Percentiles rank a stretch among this genome's conserved stretches.
Conservation (phyloP, 1,284 basidiomycete species). For the Golubevia sp. region DNA sequence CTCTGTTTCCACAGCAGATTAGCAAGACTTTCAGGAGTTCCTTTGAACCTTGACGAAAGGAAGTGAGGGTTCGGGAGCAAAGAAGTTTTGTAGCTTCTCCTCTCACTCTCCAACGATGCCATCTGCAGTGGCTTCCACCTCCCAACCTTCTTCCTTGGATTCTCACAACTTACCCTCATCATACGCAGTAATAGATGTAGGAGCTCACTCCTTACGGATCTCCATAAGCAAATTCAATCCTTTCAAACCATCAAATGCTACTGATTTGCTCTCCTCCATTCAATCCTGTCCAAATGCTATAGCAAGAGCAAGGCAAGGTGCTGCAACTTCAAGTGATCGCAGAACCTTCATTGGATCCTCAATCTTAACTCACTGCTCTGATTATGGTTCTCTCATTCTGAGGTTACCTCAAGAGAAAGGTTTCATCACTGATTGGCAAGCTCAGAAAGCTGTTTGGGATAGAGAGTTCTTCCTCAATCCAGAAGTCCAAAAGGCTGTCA, state of each 20-base stretch:
- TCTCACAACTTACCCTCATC: not conserved
- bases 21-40: no score
- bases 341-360: constrained; percentile 20
- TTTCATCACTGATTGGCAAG: constrained; percentile 49
- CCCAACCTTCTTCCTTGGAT: not conserved
- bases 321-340: not conserved
- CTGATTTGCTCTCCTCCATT: not conserved
- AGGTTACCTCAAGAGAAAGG: constrained; percentile 47
- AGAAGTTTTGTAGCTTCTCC: no score
- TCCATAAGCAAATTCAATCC: not conserved
- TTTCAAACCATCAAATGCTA: not conserved
- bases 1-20: no score
- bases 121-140: not conserved
- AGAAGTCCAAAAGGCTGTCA: constrained; percentile 4
- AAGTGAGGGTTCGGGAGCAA: no score
- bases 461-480: constrained; percentile 17
- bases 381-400: constrained; percentile 43
- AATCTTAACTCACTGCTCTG: constrained; percentile 30
- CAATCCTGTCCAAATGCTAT: constrained; percentile 14
- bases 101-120: constrained; percentile 1
- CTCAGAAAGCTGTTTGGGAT: constrained; percentile 52
- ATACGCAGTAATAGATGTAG: constrained; percentile 1
- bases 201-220: constrained; percentile 6
- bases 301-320: constrained; percentile 5
- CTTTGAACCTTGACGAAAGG: no score